Conservation (phyloP, 129 eudicot species). For the Deinandra increscens region DNA sequence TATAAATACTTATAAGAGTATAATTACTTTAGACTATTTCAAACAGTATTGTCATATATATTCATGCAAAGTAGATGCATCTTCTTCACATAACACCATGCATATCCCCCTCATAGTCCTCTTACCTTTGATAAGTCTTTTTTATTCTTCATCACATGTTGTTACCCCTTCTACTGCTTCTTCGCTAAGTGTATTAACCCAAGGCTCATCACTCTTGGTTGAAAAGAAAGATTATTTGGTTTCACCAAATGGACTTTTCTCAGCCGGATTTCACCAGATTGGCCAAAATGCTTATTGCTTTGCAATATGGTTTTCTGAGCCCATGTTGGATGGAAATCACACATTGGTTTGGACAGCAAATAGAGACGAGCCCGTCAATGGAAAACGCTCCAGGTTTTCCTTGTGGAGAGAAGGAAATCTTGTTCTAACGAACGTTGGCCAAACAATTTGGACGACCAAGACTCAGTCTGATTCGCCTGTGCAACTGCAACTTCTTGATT, state of each 20-base stretch:
- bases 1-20: no score
- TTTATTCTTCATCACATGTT: background rate
- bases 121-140: background rate
- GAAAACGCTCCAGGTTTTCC: slow-evolving; percentile 20
- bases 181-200: background rate
- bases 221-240: slow-evolving; percentile 17
- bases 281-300: slow-evolving; percentile 41
- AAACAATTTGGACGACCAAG: slow-evolving; percentile 20
- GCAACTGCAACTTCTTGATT: slow-evolving; percentile 10
- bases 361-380: slow-evolving; percentile 40
- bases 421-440: slow-evolving; percentile 21
- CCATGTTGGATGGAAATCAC: background rate
- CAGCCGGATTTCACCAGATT: slow-evolving; percentile 35
- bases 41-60: background rate
- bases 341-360: slow-evolving; percentile 44
- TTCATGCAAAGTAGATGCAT: background rate
- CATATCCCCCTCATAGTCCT: background rate
- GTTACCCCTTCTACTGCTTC: background rate
- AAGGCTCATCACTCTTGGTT: slow-evolving; percentile 20
- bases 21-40: background rate
- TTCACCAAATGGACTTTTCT: slow-evolving; percentile 26
- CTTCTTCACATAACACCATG: background rate
- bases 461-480: background rate
- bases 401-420: slow-evolving; percentile 29
- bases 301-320: slow-evolving; percentile 34